Conservation (phyloP, 768 basidiomycete species). For the Exsudoporus frostii region DNA sequence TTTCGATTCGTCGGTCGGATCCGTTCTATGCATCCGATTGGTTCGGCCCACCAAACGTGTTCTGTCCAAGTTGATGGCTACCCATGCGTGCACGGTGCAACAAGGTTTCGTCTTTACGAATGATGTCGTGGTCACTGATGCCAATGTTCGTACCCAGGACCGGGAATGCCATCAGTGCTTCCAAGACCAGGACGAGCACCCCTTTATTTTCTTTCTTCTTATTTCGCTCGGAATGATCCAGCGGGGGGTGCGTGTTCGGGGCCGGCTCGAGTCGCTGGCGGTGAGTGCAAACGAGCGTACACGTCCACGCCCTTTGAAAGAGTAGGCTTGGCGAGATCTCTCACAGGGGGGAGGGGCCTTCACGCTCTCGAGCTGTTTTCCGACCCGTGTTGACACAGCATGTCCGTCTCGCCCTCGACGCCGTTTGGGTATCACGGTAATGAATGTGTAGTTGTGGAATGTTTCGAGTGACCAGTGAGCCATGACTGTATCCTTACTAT, state of each 20-base stretch:
- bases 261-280: background rate
- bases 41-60: slow-evolving; percentile 3
- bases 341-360: background rate
- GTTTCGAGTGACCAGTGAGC: slow-evolving; percentile 11
- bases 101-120: background rate
- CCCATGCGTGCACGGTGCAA: background rate
- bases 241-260: background rate
- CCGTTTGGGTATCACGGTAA: background rate
- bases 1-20: background rate
- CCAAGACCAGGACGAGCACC: too few species aligned
- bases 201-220: too few species aligned
- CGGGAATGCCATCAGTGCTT: too few species aligned
- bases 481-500: background rate
- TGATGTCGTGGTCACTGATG: background rate
- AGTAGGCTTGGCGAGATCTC: background rate
- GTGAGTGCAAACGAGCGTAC: background rate
- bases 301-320: background rate
- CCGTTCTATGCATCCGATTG: background rate
- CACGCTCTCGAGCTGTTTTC: too few species aligned
- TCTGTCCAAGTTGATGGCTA: background rate
- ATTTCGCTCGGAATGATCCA: too few species aligned
- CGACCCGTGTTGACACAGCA: too few species aligned
- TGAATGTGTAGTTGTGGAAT: background rate
- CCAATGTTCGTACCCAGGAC: too few species aligned
- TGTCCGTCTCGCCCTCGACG: background rate